Percentiles rank a stretch among this genome's conserved stretches.
Conservation (phyloP, 768 basidiomycete genomes). For the Boletus eberwhitei region DNA sequence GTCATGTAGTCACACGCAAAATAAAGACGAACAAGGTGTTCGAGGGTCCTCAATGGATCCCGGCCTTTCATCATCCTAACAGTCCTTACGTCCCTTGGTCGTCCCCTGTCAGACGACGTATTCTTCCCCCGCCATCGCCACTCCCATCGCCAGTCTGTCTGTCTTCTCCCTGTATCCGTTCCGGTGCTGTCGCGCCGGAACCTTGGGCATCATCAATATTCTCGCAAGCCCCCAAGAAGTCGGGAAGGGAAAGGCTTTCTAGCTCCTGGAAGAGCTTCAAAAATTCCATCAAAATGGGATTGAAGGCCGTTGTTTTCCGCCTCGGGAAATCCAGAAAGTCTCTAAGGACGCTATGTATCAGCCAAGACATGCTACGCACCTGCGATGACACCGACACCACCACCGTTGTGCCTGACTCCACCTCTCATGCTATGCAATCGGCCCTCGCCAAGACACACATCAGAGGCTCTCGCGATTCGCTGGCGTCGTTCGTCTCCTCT, state of each 20-base stretch:
- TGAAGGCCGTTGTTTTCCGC: conserved; percentile 22
- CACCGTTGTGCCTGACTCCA: background rate
- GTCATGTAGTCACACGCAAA: conserved; percentile 9
- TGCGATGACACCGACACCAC: conserved; percentile 6
- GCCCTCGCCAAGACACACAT: conserved; percentile 2
- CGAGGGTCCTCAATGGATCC: conserved; percentile 33
- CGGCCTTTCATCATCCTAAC: conserved; percentile 46
- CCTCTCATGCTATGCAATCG: conserved; percentile 4
- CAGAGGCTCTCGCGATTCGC: conserved; percentile 20
- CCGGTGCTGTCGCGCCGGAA: conserved; percentile 41
- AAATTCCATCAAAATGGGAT: conserved; percentile 24
- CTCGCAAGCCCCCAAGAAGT: conserved; percentile 21
- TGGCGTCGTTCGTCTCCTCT: conserved; percentile 32
- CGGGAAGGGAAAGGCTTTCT: conserved; percentile 12
- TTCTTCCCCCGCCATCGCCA: conserved; percentile 39
- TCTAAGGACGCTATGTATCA: conserved; percentile 8
- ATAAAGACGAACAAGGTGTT: conserved; percentile 20
- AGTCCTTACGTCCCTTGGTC: conserved; percentile 57
- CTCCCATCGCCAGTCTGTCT: conserved; percentile 33
- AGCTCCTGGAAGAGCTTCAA: conserved; percentile 35
- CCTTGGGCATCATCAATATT: conserved; percentile 32
- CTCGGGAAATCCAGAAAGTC: conserved; percentile 16
- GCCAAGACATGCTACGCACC: conserved; percentile 6
- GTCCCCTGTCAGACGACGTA: conserved; percentile 39
- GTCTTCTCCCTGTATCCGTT: conserved; percentile 35